A percentile compares a stretch with the other conserved stretches of the same genome.
phyloP scores from a whole-genome alignment of 495 filamentous ascomycete species.

The Diplogelasinospora grovesii region DNA sequence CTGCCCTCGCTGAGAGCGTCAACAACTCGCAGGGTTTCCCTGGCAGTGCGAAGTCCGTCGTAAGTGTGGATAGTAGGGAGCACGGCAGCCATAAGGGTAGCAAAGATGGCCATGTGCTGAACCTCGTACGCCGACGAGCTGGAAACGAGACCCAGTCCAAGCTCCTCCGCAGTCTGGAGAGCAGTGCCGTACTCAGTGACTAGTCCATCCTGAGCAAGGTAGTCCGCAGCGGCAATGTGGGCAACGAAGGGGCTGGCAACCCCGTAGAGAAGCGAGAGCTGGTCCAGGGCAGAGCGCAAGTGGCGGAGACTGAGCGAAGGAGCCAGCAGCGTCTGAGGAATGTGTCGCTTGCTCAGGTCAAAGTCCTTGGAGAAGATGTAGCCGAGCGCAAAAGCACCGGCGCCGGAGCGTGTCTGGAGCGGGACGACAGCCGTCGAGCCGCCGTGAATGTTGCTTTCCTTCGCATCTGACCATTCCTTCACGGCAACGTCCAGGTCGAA shows the following conservation, averaged over 20 bases:
- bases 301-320: conserved; percentile 73
- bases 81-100: conserved; percentile 72
- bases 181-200: conserved; percentile 83
- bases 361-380: conserved; percentile 98
- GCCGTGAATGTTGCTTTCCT: conserved; percentile 72
- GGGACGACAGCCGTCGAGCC: conserved; percentile 68
- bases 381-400: conserved; percentile 85
- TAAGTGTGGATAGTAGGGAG: conserved; percentile 87
- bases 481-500: conserved; percentile 83
- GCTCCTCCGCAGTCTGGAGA: conserved; percentile 78
- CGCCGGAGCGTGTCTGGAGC: conserved; percentile 82
- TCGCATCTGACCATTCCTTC: conserved; percentile 60
- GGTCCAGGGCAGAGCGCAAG: conserved; percentile 79
- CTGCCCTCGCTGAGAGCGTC: conserved; percentile 72
- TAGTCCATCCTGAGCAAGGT: conserved; percentile 60
- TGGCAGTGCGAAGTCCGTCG: conserved; percentile 78
- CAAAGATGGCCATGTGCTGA: conserved; percentile 91
- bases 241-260: conserved; percentile 87
- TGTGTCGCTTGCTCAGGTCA: conserved; percentile 79
- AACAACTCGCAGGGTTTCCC: conserved; percentile 80
- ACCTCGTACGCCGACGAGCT: conserved; percentile 82
- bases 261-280: conserved; percentile 80
- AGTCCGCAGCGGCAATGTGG: conserved; percentile 91
- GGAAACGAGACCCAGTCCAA: conserved; percentile 78
- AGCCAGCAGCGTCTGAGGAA: conserved; percentile 84